Evolutionary conservation across 306 rosid species (phyloP), one percentile per base, ranked within the genome.

Genomic region (Quercus variabilis): DNA sequence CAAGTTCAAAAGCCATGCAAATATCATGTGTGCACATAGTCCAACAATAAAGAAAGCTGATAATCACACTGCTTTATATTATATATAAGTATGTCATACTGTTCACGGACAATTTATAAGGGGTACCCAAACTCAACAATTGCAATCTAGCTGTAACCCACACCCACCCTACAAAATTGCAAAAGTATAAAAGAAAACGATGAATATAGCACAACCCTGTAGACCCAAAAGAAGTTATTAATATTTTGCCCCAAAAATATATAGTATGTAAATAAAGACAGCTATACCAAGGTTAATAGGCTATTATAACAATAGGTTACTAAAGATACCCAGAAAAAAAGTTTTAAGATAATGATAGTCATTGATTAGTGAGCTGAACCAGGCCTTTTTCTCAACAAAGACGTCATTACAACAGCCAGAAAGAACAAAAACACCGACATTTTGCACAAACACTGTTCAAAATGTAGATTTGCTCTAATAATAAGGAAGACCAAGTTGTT

Each of bases 361-460:
- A 17, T 60, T 4, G 17, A 25, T 12, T 49, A 13, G 30, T 13
- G 31, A 31, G 35, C n/a, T 33, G 21, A 71, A 67, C 46, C 30
- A 21, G 1, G 54, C 54, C 17, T 25, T 71, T 76, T 52, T 35
- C 58, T 60, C 15, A 25, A 33, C 55, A 71, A 76, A 26, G 43
- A 67, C 52, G 74, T 41, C 68, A 18, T 15, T 5, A 52, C 76
- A 70, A 52, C 21, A 83, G 76, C 43, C 25, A 15, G 20, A 60
- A 58, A 67, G 20, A 30, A 74, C 33, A 46, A 60, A 17, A 63
- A 78, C 84, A 79, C 86, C 90, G 87, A 85, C 87, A 86, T 83
- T 79, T 69, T n/a, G 14, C 49, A 35, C 64, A 56, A 74, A 26
- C 57, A 77, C 51, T 54, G 55, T 9, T 12, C 73, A 75, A 79